Evolutionary conservation across 2,329 filamentous ascomycete species (phyloP).

Genomic region (Colletotrichum somersetense): DNA sequence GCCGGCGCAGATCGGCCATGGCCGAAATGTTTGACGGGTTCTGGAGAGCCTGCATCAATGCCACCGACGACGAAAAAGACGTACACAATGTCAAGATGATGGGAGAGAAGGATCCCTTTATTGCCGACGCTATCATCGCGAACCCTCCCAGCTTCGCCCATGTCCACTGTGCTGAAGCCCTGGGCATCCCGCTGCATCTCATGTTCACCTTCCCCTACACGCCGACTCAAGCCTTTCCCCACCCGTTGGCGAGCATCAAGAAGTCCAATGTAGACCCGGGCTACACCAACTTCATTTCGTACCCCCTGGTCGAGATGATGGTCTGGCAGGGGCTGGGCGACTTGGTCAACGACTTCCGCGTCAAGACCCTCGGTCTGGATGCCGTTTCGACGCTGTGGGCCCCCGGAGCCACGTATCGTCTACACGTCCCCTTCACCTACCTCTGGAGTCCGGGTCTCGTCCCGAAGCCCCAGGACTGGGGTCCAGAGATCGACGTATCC

Average conservation of each 20-base stretch:
- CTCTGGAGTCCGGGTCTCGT: constrained; percentile 76
- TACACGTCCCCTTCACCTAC: constrained; percentile 83
- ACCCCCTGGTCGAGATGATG: constrained; percentile 86
- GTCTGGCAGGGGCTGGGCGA: constrained; percentile 92
- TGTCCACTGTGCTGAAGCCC: constrained; percentile 81
- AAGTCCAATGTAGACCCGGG: constrained; percentile 77
- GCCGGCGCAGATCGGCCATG: constrained; percentile 75
- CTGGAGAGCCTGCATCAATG: constrained; percentile 82
- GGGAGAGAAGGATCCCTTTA: constrained; percentile 70
- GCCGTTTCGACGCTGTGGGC: constrained; percentile 83
- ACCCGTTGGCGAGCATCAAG: constrained; percentile 82
- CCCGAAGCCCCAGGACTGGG: constrained; percentile 77
- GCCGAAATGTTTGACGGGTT: constrained; percentile 87
- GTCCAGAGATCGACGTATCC: constrained; percentile 77
- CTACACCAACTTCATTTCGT: constrained; percentile 85
- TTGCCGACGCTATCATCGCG: constrained; percentile 86
- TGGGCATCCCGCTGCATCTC: constrained; percentile 82
- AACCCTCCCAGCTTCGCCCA: constrained; percentile 86
- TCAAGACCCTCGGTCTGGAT: constrained; percentile 77
- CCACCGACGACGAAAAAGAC: constrained; percentile 77
- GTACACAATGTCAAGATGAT: constrained; percentile 73
- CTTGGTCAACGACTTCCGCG: constrained; percentile 80
- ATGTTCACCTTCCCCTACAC: constrained; percentile 93
- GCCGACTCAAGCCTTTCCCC: constrained; percentile 80
- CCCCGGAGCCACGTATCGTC: constrained; percentile 77